Evolutionary conservation across 192 early-diverging fungal species (phyloP).

Genomic region (Coemansia erecta): DNA sequence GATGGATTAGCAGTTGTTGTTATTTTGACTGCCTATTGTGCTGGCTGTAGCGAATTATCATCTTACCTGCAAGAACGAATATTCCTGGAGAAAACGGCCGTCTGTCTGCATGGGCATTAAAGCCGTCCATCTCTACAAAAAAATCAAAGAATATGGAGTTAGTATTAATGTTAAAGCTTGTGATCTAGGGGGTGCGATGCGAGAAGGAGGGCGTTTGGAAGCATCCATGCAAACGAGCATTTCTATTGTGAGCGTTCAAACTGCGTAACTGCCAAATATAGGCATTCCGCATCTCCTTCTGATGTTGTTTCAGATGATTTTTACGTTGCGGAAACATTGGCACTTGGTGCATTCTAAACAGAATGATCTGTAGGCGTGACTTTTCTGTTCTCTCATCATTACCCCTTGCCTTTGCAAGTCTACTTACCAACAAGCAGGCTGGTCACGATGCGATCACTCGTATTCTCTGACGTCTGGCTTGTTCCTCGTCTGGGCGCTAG

Average conservation of each 20-base stretch:
- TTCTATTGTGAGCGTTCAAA: too few species aligned
- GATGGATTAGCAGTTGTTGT: too few species aligned
- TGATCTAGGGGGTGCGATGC: too few species aligned
- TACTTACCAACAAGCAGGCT: slow-evolving; percentile 62
- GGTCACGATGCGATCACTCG: slow-evolving; percentile 85
- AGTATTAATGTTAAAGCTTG: neutral
- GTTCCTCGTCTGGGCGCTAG: slow-evolving; percentile 72
- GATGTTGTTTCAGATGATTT: too few species aligned
- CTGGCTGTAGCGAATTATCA: neutral
- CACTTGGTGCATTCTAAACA: too few species aligned
- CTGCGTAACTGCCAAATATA: too few species aligned
- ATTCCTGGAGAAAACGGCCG: slow-evolving; percentile 49
- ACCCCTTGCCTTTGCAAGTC: neutral
- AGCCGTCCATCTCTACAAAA: slow-evolving; percentile 53
- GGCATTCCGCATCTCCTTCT: too few species aligned
- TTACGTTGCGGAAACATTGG: too few species aligned
- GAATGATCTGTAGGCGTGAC: too few species aligned
- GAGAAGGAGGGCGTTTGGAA: too few species aligned
- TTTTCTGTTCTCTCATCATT: too few species aligned
- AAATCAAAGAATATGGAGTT: neutral
- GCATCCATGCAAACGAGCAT: too few species aligned
- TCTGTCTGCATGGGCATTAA: slow-evolving; percentile 26
- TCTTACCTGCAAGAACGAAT: slow-evolving; percentile 68
- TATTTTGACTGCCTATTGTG: neutral
- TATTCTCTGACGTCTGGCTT: slow-evolving; percentile 71